Conservation (phyloP, 108 stramenopile genomes). For the Chaetoceros tenuissimus region DNA sequence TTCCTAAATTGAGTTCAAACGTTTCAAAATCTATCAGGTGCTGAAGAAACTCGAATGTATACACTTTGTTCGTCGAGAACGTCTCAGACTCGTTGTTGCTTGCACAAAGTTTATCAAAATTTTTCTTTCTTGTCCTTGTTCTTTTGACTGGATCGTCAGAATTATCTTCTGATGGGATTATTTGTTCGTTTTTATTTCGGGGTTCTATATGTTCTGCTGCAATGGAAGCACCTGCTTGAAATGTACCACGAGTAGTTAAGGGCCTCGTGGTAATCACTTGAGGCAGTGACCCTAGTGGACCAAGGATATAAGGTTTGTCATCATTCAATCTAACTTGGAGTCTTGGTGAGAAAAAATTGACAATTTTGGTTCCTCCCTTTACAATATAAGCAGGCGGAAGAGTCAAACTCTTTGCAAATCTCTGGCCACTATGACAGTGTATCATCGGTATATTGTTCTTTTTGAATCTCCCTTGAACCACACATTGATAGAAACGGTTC, state of each 20-base stretch:
- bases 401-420: conserved; percentile 38
- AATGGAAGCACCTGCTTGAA: neutral
- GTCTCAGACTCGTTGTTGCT: conserved; percentile 5
- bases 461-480: conserved; percentile 52
- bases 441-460: conserved; percentile 45
- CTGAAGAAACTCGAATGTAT: conserved; percentile 85
- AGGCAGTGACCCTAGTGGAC: conserved; percentile 71
- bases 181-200: conserved; percentile 11
- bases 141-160: conserved; percentile 36
- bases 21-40: conserved; percentile 72
- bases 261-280: conserved; percentile 43
- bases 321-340: conserved; percentile 60
- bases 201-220: conserved; percentile 25
- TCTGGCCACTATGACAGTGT: conserved; percentile 60
- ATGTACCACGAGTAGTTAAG: conserved; percentile 11
- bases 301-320: conserved; percentile 39
- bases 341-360: conserved; percentile 68
- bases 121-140: conserved; percentile 47
- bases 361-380: conserved; percentile 47
- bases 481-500: conserved; percentile 52
- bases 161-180: conserved; percentile 25
- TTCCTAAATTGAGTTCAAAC: conserved; percentile 57
- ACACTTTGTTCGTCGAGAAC: conserved; percentile 51
- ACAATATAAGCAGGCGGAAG: conserved; percentile 62
- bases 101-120: conserved; percentile 46